Evolutionary conservation across 495 filamentous ascomycete species (phyloP), one percentile per base, ranked within the genome.

Genomic region (Pseudotulostoma volvatum): DNA sequence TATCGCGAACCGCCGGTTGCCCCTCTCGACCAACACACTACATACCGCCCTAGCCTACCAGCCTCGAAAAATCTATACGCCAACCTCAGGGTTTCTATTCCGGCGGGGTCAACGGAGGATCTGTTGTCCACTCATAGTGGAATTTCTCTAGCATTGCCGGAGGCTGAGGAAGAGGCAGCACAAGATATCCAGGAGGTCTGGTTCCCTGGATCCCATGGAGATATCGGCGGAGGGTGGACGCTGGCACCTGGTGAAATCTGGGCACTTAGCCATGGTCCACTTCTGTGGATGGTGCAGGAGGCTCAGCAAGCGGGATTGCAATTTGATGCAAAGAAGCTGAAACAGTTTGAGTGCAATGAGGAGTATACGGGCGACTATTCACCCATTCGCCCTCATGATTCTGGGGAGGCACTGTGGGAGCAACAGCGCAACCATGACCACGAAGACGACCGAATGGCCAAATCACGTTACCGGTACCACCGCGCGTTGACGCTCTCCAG

Each of bases 201-300:
- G 84, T 92, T 90, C 51, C 68, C 81, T 0, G 84, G 84, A 30
- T 74, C 77, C 23, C 84, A 92, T 48, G 83, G 72, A 7, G 84
- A 92, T 44, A 75, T 92, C 19, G 84, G 84, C 11, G 84, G 85
- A 16, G 84, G 84, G 1, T 93, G 84, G 84, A 74, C 75, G 38
- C 56, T 79, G 3, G 44, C 60, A 0, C 48, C 57, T 0, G 74
- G 66, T 1, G 70, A 76, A 50, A 61, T 67, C 33, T 64, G 61
- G 47, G 56, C 79, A 1, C 64, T 85, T 9, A 81, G 76, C 40
- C 81, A 93, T 48, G 68, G 76, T 5, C 82, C 84, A 1, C 61
- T 90, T 2, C 71, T 81, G 3, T 92, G 83, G 74, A 92, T 92
- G 80, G 73, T 88, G 2, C 68, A 77, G 37, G 83, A 88, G 56